A percentile compares a stretch with the other conserved stretches of the same genome.
These are phyloP conservation scores for Pythium sp. DNA, from an alignment of 352 stramenopile species.

Conservation along the genomic window DNA sequence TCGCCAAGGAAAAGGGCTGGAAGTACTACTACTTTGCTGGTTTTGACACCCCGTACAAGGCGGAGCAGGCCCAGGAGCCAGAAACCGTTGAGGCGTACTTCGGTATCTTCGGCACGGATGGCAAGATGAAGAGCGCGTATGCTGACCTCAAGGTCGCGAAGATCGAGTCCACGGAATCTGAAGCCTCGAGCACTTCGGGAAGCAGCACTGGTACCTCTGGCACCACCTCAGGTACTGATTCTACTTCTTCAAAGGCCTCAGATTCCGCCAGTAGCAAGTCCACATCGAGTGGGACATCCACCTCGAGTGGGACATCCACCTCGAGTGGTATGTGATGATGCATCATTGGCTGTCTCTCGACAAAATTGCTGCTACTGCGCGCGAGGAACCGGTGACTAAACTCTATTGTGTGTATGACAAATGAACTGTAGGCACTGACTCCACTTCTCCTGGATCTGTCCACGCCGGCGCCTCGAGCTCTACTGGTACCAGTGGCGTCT, in stretches of 20 bases:
- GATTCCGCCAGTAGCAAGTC: neutral
- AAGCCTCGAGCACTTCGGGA: constrained; percentile 19
- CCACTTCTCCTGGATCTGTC: constrained; percentile 19
- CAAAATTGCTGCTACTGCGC: neutral
- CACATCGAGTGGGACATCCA: constrained; percentile 5
- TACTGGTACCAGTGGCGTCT: constrained; percentile 10
- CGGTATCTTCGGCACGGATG: constrained; percentile 63
- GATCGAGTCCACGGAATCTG: constrained; percentile 26
- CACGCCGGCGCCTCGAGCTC: constrained; percentile 17
- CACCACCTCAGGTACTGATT: constrained; percentile 13
- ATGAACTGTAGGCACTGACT: constrained; percentile 7
- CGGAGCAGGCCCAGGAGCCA: constrained; percentile 46
- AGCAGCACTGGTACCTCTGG: constrained; percentile 15
- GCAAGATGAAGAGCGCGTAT: constrained; percentile 68
- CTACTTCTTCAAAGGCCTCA: constrained; percentile 1
- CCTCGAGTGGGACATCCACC: constrained; percentile 1
- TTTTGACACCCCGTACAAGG: constrained; percentile 84
- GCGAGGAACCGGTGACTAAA: neutral
- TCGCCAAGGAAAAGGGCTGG: constrained; percentile 60
- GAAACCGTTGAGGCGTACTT: constrained; percentile 71
- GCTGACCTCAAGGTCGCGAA: constrained; percentile 51
- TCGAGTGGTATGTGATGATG: constrained; percentile 11
- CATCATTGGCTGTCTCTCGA: neutral
- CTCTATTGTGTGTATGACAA: neutral
- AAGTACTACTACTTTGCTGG: constrained; percentile 89